These are phyloP conservation scores for Gardenia jasminoides DNA, from an alignment of 257 asterid species.

Conservation along the genomic window DNA sequence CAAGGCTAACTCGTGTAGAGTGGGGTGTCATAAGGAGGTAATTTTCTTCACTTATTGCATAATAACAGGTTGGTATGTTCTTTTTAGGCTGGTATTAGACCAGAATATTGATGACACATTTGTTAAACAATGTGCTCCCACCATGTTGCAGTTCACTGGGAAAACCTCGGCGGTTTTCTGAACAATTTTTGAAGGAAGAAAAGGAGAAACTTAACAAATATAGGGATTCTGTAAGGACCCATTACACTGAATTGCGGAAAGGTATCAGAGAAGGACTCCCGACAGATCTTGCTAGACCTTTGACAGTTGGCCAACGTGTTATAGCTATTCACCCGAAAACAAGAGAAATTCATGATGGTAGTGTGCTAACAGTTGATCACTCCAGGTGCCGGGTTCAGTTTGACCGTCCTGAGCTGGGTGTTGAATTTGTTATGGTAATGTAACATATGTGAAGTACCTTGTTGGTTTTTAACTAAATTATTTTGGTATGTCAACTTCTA, in stretches of 20 bases:
- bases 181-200: constrained; percentile 92
- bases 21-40: constrained; percentile 97
- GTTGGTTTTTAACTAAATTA: not conserved
- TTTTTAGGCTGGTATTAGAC: constrained; percentile 5
- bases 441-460: not conserved
- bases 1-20: constrained; percentile 84
- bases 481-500: not conserved
- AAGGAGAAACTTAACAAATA: constrained; percentile 85
- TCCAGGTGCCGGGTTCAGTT: constrained; percentile 85
- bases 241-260: constrained; percentile 80
- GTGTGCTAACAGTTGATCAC: constrained; percentile 85
- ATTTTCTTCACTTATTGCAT: constrained; percentile 16
- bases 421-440: constrained; percentile 87
- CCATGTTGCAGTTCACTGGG: constrained; percentile 75
- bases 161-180: constrained; percentile 87
- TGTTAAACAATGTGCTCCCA: constrained; percentile 4
- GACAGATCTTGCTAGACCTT: constrained; percentile 86
- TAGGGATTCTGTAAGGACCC: constrained; percentile 84
- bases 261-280: constrained; percentile 87
- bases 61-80: not conserved
- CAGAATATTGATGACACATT: not conserved
- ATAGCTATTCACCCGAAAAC: constrained; percentile 94
- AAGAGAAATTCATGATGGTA: constrained; percentile 86
- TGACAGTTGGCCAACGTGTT: constrained; percentile 94
- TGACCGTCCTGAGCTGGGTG: constrained; percentile 90